Evolutionary conservation across 2,329 filamentous ascomycete species (phyloP).

Genomic region (Fusarium sp.): DNA sequence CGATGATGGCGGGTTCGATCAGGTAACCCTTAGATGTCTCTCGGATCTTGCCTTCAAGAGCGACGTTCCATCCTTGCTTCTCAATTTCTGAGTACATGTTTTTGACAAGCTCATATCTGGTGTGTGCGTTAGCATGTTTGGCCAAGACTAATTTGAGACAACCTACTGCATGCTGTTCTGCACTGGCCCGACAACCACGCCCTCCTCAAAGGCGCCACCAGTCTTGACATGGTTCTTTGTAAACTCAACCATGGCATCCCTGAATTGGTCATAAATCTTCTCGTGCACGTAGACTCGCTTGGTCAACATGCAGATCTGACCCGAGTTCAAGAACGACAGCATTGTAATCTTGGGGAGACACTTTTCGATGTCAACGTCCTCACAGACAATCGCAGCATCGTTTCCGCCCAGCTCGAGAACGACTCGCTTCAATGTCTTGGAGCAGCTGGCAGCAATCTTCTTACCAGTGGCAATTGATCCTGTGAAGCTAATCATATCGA

Average conservation of each 20-base stretch:
- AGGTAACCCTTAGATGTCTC: conserved; percentile 61
- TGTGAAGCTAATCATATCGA: conserved; percentile 73
- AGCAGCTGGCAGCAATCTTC: conserved; percentile 66
- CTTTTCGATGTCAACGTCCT: conserved; percentile 64
- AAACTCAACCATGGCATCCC: conserved; percentile 48
- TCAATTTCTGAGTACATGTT: conserved; percentile 62
- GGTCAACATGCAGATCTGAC: conserved; percentile 54
- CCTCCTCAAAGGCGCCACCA: conserved; percentile 57
- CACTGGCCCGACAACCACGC: conserved; percentile 63
- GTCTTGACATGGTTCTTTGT: conserved; percentile 52
- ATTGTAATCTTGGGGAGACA: conserved; percentile 28
- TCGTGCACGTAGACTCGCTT: conserved; percentile 73
- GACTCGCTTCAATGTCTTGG: conserved; percentile 68
- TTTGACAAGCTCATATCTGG: conserved; percentile 36
- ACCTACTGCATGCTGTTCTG: conserved; percentile 70
- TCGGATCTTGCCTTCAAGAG: conserved; percentile 43
- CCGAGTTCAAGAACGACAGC: conserved; percentile 64
- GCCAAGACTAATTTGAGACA: not conserved
- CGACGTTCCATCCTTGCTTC: conserved; percentile 57
- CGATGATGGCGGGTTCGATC: conserved; percentile 69
- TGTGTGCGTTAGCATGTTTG: not conserved
- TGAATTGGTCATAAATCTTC: conserved; percentile 67
- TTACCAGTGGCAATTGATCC: conserved; percentile 70
- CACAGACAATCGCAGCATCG: conserved; percentile 68
- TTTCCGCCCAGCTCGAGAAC: conserved; percentile 68